Evolutionary conservation across 768 basidiomycete species (phyloP).

Genomic region (Podaxis sp.): DNA sequence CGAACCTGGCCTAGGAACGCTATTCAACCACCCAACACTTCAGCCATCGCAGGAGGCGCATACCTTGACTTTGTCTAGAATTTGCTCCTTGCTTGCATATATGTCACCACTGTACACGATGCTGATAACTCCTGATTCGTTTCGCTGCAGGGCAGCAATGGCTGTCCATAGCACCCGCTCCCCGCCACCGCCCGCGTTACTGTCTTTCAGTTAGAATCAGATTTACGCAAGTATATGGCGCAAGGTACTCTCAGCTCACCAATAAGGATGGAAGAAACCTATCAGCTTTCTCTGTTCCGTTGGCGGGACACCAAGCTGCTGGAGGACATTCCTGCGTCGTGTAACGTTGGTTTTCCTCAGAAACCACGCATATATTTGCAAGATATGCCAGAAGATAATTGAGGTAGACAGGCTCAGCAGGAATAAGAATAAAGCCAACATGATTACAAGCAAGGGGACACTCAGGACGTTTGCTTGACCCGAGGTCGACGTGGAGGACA

Average conservation of each 20-base stretch:
- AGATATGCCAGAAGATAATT: constrained; percentile 2
- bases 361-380: constrained; percentile 21
- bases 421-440: neutral
- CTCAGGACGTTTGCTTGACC: neutral
- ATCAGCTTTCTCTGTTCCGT: constrained; percentile 40
- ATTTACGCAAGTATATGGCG: constrained; percentile 7
- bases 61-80: constrained; percentile 81
- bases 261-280: constrained; percentile 96
- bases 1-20: constrained; percentile 66
- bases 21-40: neutral
- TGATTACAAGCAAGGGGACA: neutral
- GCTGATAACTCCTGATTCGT: constrained; percentile 60
- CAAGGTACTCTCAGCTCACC: constrained; percentile 46
- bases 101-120: constrained; percentile 90
- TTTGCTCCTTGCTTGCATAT: constrained; percentile 75
- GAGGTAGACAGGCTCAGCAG: constrained; percentile 2
- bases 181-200: constrained; percentile 96
- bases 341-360: constrained; percentile 19
- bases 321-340: constrained; percentile 20
- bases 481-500: neutral
- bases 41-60: constrained; percentile 16
- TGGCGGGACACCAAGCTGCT: constrained; percentile 24
- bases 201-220: constrained; percentile 41
- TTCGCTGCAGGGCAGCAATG: constrained; percentile 69
- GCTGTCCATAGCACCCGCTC: constrained; percentile 96